A percentile compares a stretch with the other conserved stretches of the same genome.
phyloP scores from a whole-genome alignment of 1,139 yeast genomes.

The Lizanozyma gosingica region DNA sequence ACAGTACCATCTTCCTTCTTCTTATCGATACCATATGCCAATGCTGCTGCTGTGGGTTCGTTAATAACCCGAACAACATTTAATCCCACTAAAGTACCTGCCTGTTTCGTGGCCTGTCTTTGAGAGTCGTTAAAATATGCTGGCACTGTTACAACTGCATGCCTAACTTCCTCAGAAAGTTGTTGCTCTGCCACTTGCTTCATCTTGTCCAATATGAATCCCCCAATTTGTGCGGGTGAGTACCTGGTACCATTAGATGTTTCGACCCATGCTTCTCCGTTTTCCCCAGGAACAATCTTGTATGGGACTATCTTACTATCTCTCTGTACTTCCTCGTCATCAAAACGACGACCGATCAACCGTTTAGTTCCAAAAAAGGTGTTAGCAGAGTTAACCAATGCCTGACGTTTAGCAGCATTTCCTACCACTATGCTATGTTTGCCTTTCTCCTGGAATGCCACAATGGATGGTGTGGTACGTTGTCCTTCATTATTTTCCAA shows the following conservation, averaged over 20 bases:
- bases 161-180: constrained; percentile 29
- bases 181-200: constrained; percentile 45
- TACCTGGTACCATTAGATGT: constrained; percentile 27
- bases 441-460: constrained; percentile 39
- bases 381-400: constrained; percentile 53
- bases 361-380: constrained; percentile 72
- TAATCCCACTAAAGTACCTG: constrained; percentile 60
- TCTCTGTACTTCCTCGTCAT: constrained; percentile 55
- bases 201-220: constrained; percentile 45
- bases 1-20: constrained; percentile 49
- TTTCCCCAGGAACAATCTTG: constrained; percentile 36
- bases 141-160: constrained; percentile 74
- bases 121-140: constrained; percentile 76
- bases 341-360: constrained; percentile 58
- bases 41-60: constrained; percentile 79
- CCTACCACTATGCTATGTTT: constrained; percentile 45
- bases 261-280: constrained; percentile 57
- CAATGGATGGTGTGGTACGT: constrained; percentile 67
- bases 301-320: constrained; percentile 52
- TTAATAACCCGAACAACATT: constrained; percentile 63
- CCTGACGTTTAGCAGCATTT: constrained; percentile 57
- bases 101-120: constrained; percentile 67
- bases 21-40: constrained; percentile 65
- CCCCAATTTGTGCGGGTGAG: constrained; percentile 54
- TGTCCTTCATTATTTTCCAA: constrained; percentile 63